Evolutionary conservation across 202 grass and related monocot species (phyloP).

Genomic region (Hordeum pubiflorum): DNA sequence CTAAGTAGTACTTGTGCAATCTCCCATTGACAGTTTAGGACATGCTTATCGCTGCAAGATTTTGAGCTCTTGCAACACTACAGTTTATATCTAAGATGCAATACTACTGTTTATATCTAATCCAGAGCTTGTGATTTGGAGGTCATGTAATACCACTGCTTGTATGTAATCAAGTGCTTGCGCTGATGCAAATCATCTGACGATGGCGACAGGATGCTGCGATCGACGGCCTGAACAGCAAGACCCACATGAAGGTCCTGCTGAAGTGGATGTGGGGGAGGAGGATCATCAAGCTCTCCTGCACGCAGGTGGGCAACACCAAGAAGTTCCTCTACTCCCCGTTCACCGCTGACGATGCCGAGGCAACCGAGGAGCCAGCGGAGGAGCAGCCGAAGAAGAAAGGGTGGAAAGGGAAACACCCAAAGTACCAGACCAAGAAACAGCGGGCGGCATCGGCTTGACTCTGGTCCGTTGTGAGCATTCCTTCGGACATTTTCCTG

Average conservation of each 20-base stretch:
- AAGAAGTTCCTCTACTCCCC: conserved; percentile 69
- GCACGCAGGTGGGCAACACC: conserved; percentile 31
- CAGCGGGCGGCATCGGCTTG: neutral
- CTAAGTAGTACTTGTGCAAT: neutral
- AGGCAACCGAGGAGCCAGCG: neutral
- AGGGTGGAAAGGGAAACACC: conserved; percentile 5
- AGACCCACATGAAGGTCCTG: conserved; percentile 93
- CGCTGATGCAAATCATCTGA: neutral
- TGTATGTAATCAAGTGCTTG: neutral
- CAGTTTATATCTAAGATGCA: neutral
- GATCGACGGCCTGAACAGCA: conserved; percentile 71
- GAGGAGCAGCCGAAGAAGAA: neutral
- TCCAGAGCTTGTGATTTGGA: neutral
- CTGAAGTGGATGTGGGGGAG: conserved; percentile 93
- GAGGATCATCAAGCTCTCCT: conserved; percentile 56
- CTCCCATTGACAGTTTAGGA: neutral
- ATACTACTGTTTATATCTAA: neutral
- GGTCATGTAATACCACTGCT: neutral
- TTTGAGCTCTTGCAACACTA: neutral
- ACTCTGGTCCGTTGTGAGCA: neutral
- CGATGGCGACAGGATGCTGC: conserved; percentile 44
- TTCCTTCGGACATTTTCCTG: neutral
- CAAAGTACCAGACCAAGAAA: conserved; percentile 29
- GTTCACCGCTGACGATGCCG: conserved; percentile 8
- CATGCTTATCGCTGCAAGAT: neutral